These are phyloP conservation scores for Phaeophleospora eucalypticola DNA, from an alignment of 2,329 filamentous ascomycete genomes.

Conservation along the genomic window DNA sequence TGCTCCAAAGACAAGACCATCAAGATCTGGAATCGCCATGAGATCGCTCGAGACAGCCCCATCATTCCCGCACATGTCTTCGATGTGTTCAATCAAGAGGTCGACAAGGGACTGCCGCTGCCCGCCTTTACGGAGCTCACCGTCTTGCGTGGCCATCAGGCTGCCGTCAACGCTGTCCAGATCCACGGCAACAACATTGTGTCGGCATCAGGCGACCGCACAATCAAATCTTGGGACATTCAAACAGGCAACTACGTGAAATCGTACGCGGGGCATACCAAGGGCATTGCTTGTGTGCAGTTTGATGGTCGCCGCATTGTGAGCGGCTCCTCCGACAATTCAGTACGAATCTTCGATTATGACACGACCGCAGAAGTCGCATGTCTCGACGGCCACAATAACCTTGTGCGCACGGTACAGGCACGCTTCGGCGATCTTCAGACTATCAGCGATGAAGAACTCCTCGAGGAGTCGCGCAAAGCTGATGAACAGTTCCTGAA, in stretches of 20 bases:
- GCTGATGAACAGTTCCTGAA: constrained; percentile 71
- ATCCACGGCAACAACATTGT: constrained; percentile 82
- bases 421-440: constrained; percentile 88
- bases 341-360: constrained; percentile 91
- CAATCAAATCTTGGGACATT: constrained; percentile 94
- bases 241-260: constrained; percentile 71
- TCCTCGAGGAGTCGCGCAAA: constrained; percentile 66
- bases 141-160: constrained; percentile 75
- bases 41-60: constrained; percentile 50
- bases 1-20: constrained; percentile 97
- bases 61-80: constrained; percentile 34
- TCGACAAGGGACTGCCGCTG: constrained; percentile 50
- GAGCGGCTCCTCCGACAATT: constrained; percentile 92
- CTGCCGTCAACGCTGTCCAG: constrained; percentile 94
- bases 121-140: constrained; percentile 73
- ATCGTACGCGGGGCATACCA: constrained; percentile 76
- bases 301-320: constrained; percentile 92
- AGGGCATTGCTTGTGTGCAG: constrained; percentile 96
- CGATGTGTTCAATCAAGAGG: constrained; percentile 36
- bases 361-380: constrained; percentile 83
- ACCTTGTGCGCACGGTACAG: constrained; percentile 89
- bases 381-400: constrained; percentile 73
- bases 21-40: constrained; percentile 85
- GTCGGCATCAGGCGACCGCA: constrained; percentile 88
- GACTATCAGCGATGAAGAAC: constrained; percentile 66